A percentile compares a stretch with the other conserved stretches of the same genome.
These are phyloP conservation scores for Galeopsis tetrahit DNA, from an alignment of 257 asterid genomes.

Conservation along the genomic window DNA sequence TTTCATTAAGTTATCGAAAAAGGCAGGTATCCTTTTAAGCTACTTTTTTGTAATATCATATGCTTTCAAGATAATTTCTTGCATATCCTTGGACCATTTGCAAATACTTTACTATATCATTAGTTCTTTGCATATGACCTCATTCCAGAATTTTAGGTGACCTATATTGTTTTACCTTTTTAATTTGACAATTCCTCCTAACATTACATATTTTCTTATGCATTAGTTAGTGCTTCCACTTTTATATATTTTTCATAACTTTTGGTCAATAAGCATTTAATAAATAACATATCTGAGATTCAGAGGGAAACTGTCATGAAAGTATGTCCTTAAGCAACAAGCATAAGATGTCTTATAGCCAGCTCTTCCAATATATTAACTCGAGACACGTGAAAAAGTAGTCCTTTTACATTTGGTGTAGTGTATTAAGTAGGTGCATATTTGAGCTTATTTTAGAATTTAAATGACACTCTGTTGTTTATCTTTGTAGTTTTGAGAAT, in stretches of 20 bases:
- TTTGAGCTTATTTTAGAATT: slow-evolving; percentile 22
- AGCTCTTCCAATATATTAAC: not conserved
- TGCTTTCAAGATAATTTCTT: not conserved
- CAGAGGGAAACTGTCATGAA: not conserved
- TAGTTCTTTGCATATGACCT: not conserved
- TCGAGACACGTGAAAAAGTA: not conserved
- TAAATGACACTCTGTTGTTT: slow-evolving; percentile 34
- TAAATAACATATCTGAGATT: not conserved
- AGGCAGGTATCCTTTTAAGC: not conserved
- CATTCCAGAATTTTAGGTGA: not conserved
- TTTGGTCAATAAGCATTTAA: not conserved
- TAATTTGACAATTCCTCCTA: not conserved
- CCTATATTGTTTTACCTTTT: not conserved
- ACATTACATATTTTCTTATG: slow-evolving; percentile 10
- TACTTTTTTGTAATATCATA: not conserved
- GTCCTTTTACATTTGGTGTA: slow-evolving; percentile 17
- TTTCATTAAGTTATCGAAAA: not conserved
- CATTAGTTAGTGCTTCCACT: not conserved
- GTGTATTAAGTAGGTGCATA: not conserved
- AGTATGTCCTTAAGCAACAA: slow-evolving; percentile 3
- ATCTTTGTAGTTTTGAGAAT: slow-evolving; percentile 74
- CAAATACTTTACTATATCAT: not conserved
- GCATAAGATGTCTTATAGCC: not conserved
- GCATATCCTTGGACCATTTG: not conserved
- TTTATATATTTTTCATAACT: not conserved